A percentile compares a stretch with the other conserved stretches of the same genome.
Conservation (phyloP, 225 moss, liverwort and hornwort species). For the Physcomitrellopsis africana region DNA sequence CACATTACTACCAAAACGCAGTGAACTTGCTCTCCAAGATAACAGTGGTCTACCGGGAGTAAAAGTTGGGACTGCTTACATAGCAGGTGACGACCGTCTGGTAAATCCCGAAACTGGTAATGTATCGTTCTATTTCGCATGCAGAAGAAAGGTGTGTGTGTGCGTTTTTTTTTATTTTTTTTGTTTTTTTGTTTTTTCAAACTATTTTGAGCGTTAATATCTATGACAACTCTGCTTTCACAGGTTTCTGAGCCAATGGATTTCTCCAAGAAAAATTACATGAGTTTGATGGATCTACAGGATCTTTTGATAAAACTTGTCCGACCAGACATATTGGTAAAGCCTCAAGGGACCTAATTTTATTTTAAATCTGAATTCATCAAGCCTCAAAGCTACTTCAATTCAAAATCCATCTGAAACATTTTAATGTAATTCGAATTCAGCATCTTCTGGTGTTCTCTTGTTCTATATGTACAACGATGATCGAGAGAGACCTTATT, state of each 20-base stretch:
- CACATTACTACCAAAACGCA: constrained; percentile 73
- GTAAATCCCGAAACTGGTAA: constrained; percentile 41
- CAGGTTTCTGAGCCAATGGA: constrained; percentile 75
- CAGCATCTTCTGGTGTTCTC: not conserved
- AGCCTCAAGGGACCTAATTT: constrained; percentile 16
- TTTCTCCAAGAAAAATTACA: constrained; percentile 77
- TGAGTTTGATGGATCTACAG: constrained; percentile 79
- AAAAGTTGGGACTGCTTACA: constrained; percentile 67
- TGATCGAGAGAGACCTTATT: not conserved
- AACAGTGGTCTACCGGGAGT: constrained; percentile 65
- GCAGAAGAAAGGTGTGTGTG: not conserved
- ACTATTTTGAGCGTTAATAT: constrained; percentile 4
- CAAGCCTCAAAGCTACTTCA: not conserved
- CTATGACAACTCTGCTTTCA: not conserved
- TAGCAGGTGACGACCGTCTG: constrained; percentile 52
- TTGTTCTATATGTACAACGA: constrained; percentile 15
- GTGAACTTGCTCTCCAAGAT: constrained; percentile 60
- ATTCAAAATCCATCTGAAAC: constrained; percentile 7
- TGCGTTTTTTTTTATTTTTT: too few relatives aligned
- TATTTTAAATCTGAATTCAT: not conserved
- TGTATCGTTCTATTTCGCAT: not conserved
- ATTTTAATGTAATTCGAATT: not conserved
- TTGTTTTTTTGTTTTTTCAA: not conserved
- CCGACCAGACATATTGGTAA: constrained; percentile 76
- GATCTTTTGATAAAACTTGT: constrained; percentile 77